Conservation (phyloP, 2,329 filamentous ascomycete species). For the Zymoseptoria ardabiliae region DNA sequence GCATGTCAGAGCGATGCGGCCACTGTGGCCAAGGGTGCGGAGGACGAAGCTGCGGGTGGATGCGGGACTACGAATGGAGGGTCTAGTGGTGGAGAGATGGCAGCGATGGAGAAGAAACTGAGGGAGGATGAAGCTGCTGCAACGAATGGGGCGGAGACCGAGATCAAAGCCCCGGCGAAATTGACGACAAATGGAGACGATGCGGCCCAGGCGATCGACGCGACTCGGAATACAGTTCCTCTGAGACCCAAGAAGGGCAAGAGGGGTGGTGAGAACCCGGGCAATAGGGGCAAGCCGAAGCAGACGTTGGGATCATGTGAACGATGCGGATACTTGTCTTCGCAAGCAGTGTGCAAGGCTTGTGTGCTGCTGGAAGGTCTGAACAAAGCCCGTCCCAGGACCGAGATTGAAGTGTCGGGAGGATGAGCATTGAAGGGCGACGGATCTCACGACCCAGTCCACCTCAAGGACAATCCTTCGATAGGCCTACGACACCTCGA, state of each 20-base stretch:
- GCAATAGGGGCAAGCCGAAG: slow-evolving; percentile 35
- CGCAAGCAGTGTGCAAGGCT: slow-evolving; percentile 87
- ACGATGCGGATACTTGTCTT: slow-evolving; percentile 90
- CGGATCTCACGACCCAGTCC: not conserved
- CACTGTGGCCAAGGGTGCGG: slow-evolving; percentile 29
- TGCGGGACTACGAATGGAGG: slow-evolving; percentile 67
- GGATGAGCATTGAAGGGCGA: slow-evolving; percentile 6
- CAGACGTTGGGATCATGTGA: slow-evolving; percentile 77
- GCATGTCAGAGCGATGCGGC: slow-evolving; percentile 34
- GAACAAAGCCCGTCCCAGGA: slow-evolving; percentile 60
- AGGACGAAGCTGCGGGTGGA: slow-evolving; percentile 58
- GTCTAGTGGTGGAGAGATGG: slow-evolving; percentile 68
- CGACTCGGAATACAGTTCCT: slow-evolving; percentile 13
- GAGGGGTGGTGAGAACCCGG: slow-evolving; percentile 10
- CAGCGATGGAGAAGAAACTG: slow-evolving; percentile 69
- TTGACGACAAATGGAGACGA: slow-evolving; percentile 1
- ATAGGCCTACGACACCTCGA: no score
- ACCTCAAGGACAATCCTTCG: not conserved
- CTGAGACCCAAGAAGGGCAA: slow-evolving; percentile 31
- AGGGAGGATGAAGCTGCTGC: slow-evolving; percentile 55
- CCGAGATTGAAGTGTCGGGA: slow-evolving; percentile 28
- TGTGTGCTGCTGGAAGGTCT: slow-evolving; percentile 82
- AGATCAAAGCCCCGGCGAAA: slow-evolving; percentile 44
- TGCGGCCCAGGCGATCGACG: slow-evolving; percentile 2
- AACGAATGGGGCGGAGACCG: slow-evolving; percentile 51